Conservation (phyloP, 2,329 filamentous ascomycete species). For the Ophiostoma himal-ulmi region DNA sequence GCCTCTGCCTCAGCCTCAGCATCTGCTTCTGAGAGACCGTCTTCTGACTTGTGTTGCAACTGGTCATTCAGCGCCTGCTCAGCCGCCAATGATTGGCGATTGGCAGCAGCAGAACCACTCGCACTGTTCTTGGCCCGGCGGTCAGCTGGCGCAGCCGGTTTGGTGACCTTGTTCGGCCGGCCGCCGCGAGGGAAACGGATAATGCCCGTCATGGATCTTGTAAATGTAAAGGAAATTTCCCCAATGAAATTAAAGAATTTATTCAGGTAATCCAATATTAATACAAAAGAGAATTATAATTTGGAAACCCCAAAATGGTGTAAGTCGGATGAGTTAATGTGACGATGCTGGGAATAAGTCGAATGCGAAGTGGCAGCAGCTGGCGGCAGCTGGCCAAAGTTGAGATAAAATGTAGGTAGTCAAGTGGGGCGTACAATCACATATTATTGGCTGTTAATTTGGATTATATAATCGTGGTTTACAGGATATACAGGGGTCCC, state of each 20-base stretch:
- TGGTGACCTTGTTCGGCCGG: slow-evolving; percentile 42
- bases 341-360: slow-evolving; percentile 2
- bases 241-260: no score
- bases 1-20: not conserved
- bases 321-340: not conserved
- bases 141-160: slow-evolving; percentile 30
- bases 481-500: not conserved
- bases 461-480: not conserved
- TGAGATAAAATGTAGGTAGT: not conserved
- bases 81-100: slow-evolving; percentile 18
- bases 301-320: not conserved
- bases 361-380: slow-evolving; percentile 22
- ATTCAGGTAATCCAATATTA: not conserved
- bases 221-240: not conserved
- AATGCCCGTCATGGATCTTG: slow-evolving; percentile 33
- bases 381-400: slow-evolving; percentile 25
- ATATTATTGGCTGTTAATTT: not conserved
- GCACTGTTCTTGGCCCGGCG: not conserved
- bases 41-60: not conserved
- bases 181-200: slow-evolving; percentile 36
- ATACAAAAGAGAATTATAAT: not conserved
- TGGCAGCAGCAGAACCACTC: slow-evolving; percentile 20
- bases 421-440: not conserved
- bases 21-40: not conserved
- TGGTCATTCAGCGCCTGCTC: slow-evolving; percentile 20